These are phyloP conservation scores for Funneliformis mosseae DNA, from an alignment of 192 early-diverging fungal species.

Conservation along the genomic window DNA sequence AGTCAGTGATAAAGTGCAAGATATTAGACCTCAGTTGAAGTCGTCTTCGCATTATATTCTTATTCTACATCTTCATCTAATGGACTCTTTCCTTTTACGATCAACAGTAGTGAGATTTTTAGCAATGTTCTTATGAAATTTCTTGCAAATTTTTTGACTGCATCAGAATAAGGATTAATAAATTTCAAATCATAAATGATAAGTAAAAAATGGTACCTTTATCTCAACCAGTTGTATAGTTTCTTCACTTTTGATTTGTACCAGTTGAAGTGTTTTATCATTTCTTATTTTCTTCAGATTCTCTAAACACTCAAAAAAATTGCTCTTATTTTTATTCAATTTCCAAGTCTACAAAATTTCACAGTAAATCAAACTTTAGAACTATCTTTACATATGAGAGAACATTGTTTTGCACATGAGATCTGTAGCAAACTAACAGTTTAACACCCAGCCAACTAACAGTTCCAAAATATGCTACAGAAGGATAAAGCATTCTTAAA, in stretches of 20 bases:
- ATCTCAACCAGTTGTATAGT: neutral
- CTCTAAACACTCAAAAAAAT: slow-evolving; percentile 28
- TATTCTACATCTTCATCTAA: too few species aligned
- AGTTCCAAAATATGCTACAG: slow-evolving; percentile 4
- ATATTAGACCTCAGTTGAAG: too few species aligned
- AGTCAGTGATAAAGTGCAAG: too few species aligned
- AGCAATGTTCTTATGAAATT: slow-evolving; percentile 24
- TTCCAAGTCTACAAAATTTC: slow-evolving; percentile 28
- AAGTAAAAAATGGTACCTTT: neutral
- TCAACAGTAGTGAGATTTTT: neutral
- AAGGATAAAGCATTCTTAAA: slow-evolving; percentile 6
- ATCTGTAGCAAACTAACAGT: slow-evolving; percentile 30
- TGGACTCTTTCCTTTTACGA: too few species aligned
- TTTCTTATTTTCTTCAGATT: slow-evolving; percentile 8
- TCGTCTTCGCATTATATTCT: too few species aligned
- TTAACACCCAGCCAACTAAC: neutral
- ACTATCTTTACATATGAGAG: slow-evolving; percentile 19
- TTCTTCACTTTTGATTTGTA: too few species aligned
- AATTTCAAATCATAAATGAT: neutral
- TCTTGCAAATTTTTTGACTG: slow-evolving; percentile 30
- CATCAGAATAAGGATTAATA: slow-evolving; percentile 22
- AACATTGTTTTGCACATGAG: slow-evolving; percentile 4
- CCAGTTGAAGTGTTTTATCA: neutral
- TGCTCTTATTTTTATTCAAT: slow-evolving; percentile 19
- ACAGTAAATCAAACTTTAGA: slow-evolving; percentile 28